These are phyloP conservation scores for Trametes polyzona DNA, from an alignment of 1,284 basidiomycete species.

Conservation along the genomic window DNA sequence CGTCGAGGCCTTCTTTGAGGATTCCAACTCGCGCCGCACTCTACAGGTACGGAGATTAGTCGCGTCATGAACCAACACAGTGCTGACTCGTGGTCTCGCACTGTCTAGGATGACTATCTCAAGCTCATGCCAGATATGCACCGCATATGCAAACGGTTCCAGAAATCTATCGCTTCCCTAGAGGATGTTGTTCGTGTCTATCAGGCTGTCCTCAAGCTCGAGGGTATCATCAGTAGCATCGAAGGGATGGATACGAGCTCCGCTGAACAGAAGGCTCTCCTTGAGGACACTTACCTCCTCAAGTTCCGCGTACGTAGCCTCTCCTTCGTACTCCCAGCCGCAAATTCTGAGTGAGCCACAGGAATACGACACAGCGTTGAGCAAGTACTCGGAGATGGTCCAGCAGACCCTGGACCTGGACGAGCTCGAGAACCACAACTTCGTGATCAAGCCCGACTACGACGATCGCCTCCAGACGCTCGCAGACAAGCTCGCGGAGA, in stretches of 20 bases:
- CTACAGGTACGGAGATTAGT: slow-evolving; percentile 63
- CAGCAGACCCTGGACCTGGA: slow-evolving; percentile 94
- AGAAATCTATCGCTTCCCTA: slow-evolving; percentile 81
- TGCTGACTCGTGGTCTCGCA: no score
- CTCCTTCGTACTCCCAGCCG: background rate
- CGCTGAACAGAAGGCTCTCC: slow-evolving; percentile 53
- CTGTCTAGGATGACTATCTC: slow-evolving; percentile 77
- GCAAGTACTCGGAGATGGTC: slow-evolving; percentile 91
- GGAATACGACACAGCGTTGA: slow-evolving; percentile 67
- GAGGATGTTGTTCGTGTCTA: slow-evolving; percentile 98
- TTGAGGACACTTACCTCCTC: slow-evolving; percentile 71
- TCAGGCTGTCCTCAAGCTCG: slow-evolving; percentile 84
- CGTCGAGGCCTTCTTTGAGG: slow-evolving; percentile 87
- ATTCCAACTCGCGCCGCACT: slow-evolving; percentile 70
- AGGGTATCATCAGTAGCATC: slow-evolving; percentile 72
- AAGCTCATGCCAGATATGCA: slow-evolving; percentile 95
- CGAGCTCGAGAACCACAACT: slow-evolving; percentile 84
- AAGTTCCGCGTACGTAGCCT: slow-evolving; percentile 56
- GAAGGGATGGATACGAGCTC: slow-evolving; percentile 55
- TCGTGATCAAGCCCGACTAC: slow-evolving; percentile 93
- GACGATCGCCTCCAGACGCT: slow-evolving; percentile 77
- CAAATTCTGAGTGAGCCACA: slow-evolving; percentile 33
- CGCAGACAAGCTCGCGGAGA: slow-evolving; percentile 63
- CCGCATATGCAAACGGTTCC: slow-evolving; percentile 92
- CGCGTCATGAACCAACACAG: background rate